Evolutionary conservation across 148 eudicot genomes (phyloP).

Genomic region (Oxyria digyna): DNA sequence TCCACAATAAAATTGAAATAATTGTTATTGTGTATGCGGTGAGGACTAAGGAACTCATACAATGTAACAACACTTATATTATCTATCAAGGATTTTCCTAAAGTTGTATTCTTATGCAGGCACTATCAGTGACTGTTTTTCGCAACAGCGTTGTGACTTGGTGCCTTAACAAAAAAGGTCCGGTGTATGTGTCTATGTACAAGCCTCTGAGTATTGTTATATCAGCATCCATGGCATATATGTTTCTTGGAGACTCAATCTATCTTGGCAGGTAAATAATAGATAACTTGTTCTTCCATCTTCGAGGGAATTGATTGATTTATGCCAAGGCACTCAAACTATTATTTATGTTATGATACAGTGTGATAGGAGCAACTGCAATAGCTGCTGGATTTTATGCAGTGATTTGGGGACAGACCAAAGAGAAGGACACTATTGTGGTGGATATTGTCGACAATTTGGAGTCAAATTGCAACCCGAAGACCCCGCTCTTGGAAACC

Average conservation of each 20-base stretch:
- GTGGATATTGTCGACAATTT: neutral
- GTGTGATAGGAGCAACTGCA: conserved; percentile 27
- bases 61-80: neutral
- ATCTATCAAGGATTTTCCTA: neutral
- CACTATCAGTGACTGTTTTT: conserved; percentile 18
- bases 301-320: neutral
- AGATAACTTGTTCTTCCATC: too few species aligned
- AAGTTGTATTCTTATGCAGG: conserved; percentile 15
- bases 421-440: conserved; percentile 18
- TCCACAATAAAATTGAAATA: conserved; percentile 24
- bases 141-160: conserved; percentile 33
- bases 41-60: conserved; percentile 10
- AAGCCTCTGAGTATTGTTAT: conserved; percentile 39
- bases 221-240: conserved; percentile 26
- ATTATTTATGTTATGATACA: conserved; percentile 7
- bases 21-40: conserved; percentile 30
- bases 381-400: conserved; percentile 29
- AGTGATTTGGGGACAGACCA: conserved; percentile 33
- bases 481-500: neutral
- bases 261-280: conserved; percentile 39
- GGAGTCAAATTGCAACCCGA: neutral
- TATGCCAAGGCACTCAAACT: neutral
- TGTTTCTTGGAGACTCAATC: conserved; percentile 33
- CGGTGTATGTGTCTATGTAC: conserved; percentile 40
- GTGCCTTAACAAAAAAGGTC: conserved; percentile 32